Base-by-base conservation (phyloP, 768 basidiomycete species). In the Trametes gibbosa region DNA sequence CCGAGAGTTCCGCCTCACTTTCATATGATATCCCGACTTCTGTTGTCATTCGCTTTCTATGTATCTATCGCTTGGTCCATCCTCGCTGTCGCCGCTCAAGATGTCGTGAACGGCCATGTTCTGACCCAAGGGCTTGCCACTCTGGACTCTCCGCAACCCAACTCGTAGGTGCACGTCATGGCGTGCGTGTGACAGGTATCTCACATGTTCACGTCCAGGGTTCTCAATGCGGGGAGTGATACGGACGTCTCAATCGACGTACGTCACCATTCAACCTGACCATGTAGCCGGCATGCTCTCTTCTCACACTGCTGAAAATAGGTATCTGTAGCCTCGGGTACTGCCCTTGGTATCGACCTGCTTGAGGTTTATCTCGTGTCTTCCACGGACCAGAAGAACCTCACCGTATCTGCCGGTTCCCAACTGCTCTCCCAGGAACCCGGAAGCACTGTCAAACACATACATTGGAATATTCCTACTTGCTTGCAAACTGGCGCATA, bases 341-440 rank as follows among this genome's bases (percentile, higher is more conserved):
- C 37, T 0, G 27, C n/a, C 6, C 23, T 49, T 16, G 50, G n/a
- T 4, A 48, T 57, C 17, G 71, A 76, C 53, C 65, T 67, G 8
- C 65, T 81, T 7, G 71, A 79, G 32, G 73, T 81, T 7, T 81
- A 74, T 58, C 69, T 81, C 12, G 74, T 80, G 9, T 81, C 81
- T 3, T 62, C 72, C 1, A 54, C 70, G 34, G 68, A 70, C 10
- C 67, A 70, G n/a, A 24, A 71, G 29, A 80, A 81, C 61, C 40
- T 78, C 5, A 79, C 77, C 5, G 72, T 82, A 23, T 72, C 77
- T 21, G 49, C 61, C 24, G 74, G 74, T 3, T 56, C 78, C 10
- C 62, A 57, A 16, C 65, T 81, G 29, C 68, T 81, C 2, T 63
- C 68, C 4, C 70, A 72, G 46, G 77, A 81, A 50, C 68, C 65